phyloP scores from a whole-genome alignment of 768 basidiomycete genomes.

The Boletus barrowsii region DNA sequence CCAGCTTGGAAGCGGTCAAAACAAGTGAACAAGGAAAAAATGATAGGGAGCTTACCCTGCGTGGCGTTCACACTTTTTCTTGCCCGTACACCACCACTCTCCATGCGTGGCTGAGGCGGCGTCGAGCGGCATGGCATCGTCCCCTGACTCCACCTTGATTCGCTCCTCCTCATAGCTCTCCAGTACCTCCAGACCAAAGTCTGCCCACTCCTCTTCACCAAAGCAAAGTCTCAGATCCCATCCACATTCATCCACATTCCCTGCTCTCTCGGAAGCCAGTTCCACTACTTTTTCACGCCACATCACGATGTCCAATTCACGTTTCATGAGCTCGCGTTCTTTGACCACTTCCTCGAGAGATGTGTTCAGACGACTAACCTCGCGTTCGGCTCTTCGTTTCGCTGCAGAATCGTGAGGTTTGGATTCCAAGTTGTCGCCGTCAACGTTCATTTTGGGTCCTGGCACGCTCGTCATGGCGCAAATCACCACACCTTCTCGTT shows the following conservation, averaged over 20 bases:
- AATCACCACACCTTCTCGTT: conserved; percentile 68
- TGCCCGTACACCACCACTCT: conserved; percentile 80
- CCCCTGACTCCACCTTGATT: conserved; percentile 29
- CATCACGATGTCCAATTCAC: conserved; percentile 62
- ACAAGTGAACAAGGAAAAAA: not conserved
- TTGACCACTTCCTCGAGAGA: conserved; percentile 56
- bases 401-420: conserved; percentile 30
- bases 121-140: conserved; percentile 41
- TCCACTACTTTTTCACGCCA: conserved; percentile 71
- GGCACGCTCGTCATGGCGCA: conserved; percentile 34
- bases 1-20: conserved; percentile 51
- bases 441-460: conserved; percentile 23
- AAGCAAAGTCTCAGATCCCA: conserved; percentile 86
- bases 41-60: conserved; percentile 49
- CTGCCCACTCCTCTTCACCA: conserved; percentile 76
- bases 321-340: conserved; percentile 62
- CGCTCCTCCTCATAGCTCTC: conserved; percentile 64
- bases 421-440: conserved; percentile 2
- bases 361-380: conserved; percentile 50
- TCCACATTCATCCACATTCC: conserved; percentile 70
- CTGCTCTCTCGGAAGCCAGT: conserved; percentile 65
- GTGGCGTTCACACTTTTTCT: conserved; percentile 76
- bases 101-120: conserved; percentile 28
- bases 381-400: conserved; percentile 52
- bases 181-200: conserved; percentile 61